Conservation (phyloP, 768 basidiomycete species). For the Phlegmacium glaucopus region DNA sequence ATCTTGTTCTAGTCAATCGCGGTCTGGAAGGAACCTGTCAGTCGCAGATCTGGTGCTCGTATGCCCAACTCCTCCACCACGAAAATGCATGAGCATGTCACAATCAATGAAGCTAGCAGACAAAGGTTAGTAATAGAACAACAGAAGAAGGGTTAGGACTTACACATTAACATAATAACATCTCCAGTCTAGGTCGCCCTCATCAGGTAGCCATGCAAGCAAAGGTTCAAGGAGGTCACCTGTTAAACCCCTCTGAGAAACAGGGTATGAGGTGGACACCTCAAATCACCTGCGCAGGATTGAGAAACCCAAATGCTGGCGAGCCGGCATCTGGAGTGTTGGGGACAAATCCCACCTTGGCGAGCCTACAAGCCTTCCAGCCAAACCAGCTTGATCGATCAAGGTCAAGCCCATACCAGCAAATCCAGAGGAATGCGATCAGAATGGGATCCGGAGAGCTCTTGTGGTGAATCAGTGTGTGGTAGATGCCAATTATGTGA, state of each 20-base stretch:
- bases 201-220: background rate
- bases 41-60: conserved; percentile 1
- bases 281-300: conserved; percentile 37
- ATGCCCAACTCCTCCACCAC: conserved; percentile 29
- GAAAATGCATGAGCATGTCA: conserved; percentile 26
- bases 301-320: conserved; percentile 39
- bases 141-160: conserved; percentile 3
- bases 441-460: background rate
- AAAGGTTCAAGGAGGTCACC: conserved; percentile 7
- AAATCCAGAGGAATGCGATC: conserved; percentile 12
- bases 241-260: conserved; percentile 17
- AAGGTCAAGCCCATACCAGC: conserved; percentile 17
- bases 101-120: conserved; percentile 26
- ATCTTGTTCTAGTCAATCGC: background rate
- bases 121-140: background rate
- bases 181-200: conserved; percentile 25
- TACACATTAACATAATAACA: conserved; percentile 34
- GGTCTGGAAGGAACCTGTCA: background rate
- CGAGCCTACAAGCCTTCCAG: conserved; percentile 25
- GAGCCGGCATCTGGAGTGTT: conserved; percentile 11
- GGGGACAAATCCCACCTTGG: conserved; percentile 34
- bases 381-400: conserved; percentile 18
- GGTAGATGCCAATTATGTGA: conserved; percentile 25
- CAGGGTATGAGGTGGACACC: conserved; percentile 37
- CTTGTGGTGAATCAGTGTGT: conserved; percentile 19